Evolutionary conservation across 371 early-diverging fungal species (phyloP).

Genomic region (Chytridium lagenaria): DNA sequence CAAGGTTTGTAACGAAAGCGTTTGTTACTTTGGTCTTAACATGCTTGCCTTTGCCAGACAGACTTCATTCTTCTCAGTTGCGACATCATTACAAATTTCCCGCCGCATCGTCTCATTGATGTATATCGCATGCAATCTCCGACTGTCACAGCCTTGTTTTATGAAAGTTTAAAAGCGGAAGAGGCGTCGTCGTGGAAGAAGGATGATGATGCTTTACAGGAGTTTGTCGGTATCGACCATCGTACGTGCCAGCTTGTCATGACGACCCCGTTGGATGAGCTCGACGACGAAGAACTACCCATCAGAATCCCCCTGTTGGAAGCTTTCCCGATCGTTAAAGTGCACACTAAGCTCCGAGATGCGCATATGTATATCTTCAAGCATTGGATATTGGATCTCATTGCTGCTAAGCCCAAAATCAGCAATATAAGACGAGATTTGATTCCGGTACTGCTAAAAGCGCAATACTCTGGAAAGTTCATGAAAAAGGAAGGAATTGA

Average conservation of each 20-base stretch:
- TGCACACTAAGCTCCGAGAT: conserved; percentile 80
- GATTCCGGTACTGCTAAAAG: conserved; percentile 76
- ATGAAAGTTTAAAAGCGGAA: conserved; percentile 64
- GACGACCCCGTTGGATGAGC: conserved; percentile 49
- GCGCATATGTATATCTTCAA: conserved; percentile 91
- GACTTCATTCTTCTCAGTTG: conserved; percentile 91
- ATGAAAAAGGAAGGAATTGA: conserved; percentile 71
- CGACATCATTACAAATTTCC: conserved; percentile 83
- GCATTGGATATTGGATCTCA: conserved; percentile 85
- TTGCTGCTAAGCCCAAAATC: conserved; percentile 67
- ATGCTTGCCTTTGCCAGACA: no score
- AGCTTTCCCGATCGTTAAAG: conserved; percentile 71
- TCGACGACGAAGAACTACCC: conserved; percentile 74
- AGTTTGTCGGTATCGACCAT: conserved; percentile 77
- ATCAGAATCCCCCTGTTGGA: conserved; percentile 72
- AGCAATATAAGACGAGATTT: conserved; percentile 78
- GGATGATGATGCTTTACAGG: conserved; percentile 46
- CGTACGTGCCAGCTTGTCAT: conserved; percentile 76
- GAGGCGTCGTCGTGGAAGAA: conserved; percentile 29
- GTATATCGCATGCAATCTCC: conserved; percentile 77
- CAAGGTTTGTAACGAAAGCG: no score
- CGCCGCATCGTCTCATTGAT: conserved; percentile 82
- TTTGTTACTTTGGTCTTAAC: no score
- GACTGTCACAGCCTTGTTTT: conserved; percentile 79
- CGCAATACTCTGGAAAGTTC: conserved; percentile 60